These are phyloP conservation scores for Psidium friedrichsthalianum DNA, from an alignment of 345 rosid species.

Conservation along the genomic window DNA sequence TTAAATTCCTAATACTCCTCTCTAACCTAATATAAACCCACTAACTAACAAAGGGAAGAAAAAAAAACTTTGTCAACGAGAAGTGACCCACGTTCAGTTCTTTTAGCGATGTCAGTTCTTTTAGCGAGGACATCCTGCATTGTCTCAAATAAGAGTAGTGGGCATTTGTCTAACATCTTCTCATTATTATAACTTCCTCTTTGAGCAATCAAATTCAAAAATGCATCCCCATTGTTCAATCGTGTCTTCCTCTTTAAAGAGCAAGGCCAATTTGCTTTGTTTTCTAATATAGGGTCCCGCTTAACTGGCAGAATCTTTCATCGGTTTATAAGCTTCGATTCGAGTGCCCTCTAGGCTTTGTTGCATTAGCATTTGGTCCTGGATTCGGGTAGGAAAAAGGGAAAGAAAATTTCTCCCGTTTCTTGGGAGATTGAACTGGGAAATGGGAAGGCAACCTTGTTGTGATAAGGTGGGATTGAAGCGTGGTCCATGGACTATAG, in stretches of 20 bases:
- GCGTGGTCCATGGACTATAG: conserved; percentile 96
- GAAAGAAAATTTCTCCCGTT: background rate
- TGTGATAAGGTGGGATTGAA: conserved; percentile 90
- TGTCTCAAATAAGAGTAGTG: conserved; percentile 13
- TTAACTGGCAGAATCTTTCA: background rate
- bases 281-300: background rate
- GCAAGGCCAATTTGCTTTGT: background rate
- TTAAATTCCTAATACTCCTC: background rate
- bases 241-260: background rate
- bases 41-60: background rate
- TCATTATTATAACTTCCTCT: background rate
- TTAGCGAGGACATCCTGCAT: background rate
- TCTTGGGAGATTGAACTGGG: background rate
- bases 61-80: conserved; percentile 16
- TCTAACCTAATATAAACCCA: background rate
- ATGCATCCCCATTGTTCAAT: background rate
- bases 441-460: conserved; percentile 90
- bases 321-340: background rate
- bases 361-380: background rate
- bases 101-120: conserved; percentile 5
- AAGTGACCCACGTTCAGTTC: conserved; percentile 25
- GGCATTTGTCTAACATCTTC: conserved; percentile 5
- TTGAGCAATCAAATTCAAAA: background rate
- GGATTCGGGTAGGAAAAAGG: background rate
- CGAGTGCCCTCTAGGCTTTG: background rate